These are phyloP conservation scores for Cutaneotrichosporon curvatum DNA, from an alignment of 1,284 basidiomycete genomes.

Conservation along the genomic window DNA sequence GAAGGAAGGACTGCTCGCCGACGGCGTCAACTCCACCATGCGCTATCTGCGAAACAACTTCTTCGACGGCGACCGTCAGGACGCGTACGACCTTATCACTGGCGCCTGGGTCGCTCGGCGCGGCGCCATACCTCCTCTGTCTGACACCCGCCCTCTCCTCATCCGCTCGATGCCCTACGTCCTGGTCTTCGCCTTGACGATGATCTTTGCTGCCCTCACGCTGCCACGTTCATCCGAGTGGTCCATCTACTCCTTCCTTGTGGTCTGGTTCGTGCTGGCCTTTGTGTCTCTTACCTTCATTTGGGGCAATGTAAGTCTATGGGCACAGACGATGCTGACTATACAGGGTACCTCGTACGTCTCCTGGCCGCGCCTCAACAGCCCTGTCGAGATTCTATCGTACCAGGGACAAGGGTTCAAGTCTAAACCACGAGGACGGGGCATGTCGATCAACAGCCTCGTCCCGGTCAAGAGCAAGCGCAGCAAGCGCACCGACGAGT, in stretches of 20 bases:
- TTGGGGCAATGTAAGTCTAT: constrained; percentile 53
- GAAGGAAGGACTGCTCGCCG: constrained; percentile 68
- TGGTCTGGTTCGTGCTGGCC: constrained; percentile 66
- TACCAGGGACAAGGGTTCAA: constrained; percentile 83
- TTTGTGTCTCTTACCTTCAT: constrained; percentile 61
- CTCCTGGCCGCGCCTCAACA: constrained; percentile 84
- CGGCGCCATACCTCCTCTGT: constrained; percentile 61
- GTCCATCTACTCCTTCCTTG: constrained; percentile 56
- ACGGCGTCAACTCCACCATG: constrained; percentile 77
- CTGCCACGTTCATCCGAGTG: constrained; percentile 64
- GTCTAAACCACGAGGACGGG: constrained; percentile 68
- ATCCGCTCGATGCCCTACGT: constrained; percentile 84
- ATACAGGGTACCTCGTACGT: constrained; percentile 59
- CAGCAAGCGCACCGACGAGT: constrained; percentile 22
- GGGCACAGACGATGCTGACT: background rate
- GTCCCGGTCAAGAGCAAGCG: constrained; percentile 42
- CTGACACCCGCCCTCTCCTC: constrained; percentile 69
- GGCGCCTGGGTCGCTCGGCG: constrained; percentile 78
- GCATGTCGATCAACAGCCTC: constrained; percentile 47
- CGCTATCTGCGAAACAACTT: constrained; percentile 97
- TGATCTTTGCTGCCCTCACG: constrained; percentile 76
- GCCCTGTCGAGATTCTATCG: constrained; percentile 73
- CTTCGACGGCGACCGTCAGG: constrained; percentile 89
- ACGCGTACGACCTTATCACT: constrained; percentile 89
- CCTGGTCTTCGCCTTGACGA: constrained; percentile 71